These are phyloP conservation scores for Boletus rubescentipes DNA, from an alignment of 768 basidiomycete species.

Conservation along the genomic window DNA sequence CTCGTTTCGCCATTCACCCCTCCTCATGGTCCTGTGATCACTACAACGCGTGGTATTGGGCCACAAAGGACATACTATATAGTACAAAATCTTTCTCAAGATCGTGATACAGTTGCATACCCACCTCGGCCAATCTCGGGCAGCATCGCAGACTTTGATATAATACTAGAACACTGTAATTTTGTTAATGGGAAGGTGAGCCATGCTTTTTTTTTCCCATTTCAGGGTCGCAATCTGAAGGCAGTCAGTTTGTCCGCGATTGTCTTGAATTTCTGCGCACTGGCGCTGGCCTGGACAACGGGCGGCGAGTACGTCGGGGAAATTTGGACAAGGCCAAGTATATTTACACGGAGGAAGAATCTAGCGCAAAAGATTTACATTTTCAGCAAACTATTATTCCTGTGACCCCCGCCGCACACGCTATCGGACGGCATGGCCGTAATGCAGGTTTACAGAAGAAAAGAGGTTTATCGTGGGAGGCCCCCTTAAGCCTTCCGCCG, in stretches of 20 bases:
- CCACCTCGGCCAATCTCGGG: constrained; percentile 82
- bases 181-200: constrained; percentile 70
- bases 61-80: constrained; percentile 63
- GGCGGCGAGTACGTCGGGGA: constrained; percentile 67
- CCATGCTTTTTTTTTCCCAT: background rate
- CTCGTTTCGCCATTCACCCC: constrained; percentile 52
- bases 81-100: constrained; percentile 57
- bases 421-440: constrained; percentile 40
- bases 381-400: constrained; percentile 13
- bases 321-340: constrained; percentile 77
- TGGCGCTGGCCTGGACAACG: constrained; percentile 82
- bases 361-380: constrained; percentile 15
- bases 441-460: constrained; percentile 59
- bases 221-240: background rate
- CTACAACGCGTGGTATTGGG: constrained; percentile 61
- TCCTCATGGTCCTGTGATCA: constrained; percentile 40
- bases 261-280: constrained; percentile 87
- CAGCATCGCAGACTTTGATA: constrained; percentile 85
- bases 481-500: constrained; percentile 46
- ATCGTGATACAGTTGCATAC: constrained; percentile 65
- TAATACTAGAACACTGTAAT: constrained; percentile 83
- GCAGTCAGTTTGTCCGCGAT: constrained; percentile 83
- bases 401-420: constrained; percentile 19
- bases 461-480: constrained; percentile 58
- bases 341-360: constrained; percentile 61